phyloP scores from a whole-genome alignment of 2,329 filamentous ascomycete genomes.

The Diaporthe sp. region DNA sequence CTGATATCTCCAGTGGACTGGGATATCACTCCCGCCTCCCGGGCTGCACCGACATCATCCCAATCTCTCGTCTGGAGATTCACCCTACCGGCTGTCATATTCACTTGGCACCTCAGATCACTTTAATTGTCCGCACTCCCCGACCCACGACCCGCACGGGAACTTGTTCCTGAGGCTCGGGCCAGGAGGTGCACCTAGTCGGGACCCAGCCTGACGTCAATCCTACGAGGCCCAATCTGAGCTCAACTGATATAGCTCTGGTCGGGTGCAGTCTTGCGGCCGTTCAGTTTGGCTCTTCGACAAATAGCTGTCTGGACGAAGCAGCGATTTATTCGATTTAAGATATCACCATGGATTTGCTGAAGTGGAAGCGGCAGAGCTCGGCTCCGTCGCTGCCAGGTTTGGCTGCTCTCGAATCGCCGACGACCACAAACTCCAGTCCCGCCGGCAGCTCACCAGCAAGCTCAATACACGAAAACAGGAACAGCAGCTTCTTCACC shows the following conservation, averaged over 20 bases:
- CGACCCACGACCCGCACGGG: conserved; percentile 23
- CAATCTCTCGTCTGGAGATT: conserved; percentile 15
- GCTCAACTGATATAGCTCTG: conserved; percentile 5
- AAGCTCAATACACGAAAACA: conserved; percentile 45
- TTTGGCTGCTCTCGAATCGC: conserved; percentile 40
- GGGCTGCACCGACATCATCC: conserved; percentile 24
- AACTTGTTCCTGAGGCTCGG: conserved; percentile 36
- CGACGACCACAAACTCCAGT: conserved; percentile 38
- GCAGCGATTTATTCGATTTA: not conserved
- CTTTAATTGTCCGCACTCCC: conserved; percentile 23
- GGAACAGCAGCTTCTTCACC: conserved; percentile 46
- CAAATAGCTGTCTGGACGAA: not conserved
- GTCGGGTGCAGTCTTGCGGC: not conserved
- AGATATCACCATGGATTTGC: conserved; percentile 36
- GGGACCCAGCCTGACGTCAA: conserved; percentile 35
- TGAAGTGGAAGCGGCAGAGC: conserved; percentile 42
- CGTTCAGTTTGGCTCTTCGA: not conserved
- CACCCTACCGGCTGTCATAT: conserved; percentile 10
- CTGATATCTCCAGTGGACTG: conserved; percentile 17
- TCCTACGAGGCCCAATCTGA: conserved; percentile 28
- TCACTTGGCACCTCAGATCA: conserved; percentile 1
- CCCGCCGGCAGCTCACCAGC: conserved; percentile 44
- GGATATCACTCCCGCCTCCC: conserved; percentile 4
- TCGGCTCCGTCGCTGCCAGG: conserved; percentile 40
- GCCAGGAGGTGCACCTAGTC: conserved; percentile 36